Base-by-base conservation (phyloP, 2,329 filamentous ascomycete genomes). In the Thielaviopsis euricoi region DNA sequence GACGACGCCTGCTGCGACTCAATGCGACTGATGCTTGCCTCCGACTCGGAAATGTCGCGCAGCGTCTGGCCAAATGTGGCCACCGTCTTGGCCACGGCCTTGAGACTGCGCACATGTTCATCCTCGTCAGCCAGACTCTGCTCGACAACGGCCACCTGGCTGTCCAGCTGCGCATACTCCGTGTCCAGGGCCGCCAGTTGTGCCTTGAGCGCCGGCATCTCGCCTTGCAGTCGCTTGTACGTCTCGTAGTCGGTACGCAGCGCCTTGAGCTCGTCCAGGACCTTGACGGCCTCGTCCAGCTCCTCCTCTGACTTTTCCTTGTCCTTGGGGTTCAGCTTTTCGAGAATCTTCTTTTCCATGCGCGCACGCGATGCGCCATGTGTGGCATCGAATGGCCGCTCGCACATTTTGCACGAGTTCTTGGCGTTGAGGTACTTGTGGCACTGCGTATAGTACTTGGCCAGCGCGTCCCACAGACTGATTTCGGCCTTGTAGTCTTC, bases 321-420 rank as follows among this genome's bases (percentile, higher is more conserved):
- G 49, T 81, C 77, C 58, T 81, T 78, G 37, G 81, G 81, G 50
- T 80, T 75, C 22, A 82, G 74, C 52, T 79, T 76, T 57, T 80
- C 77, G 59, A 85, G 77, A 37, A 96, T 76, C 65, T 82, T 85
- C 48, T 79, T 76, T 54, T 82, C 72, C 61, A 95, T 76, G 56
- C 74, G 79, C n/a, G 76, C 82, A 62, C 78, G 64, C 56, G 68
- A 82, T 64, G 78, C 80, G 33, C 71, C 76, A 63, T 74, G 73
- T 65, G 76, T 72, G 65, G 81, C 80, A 69, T 74, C 72, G 67
- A 95, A 89, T 3, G 75, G 69, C 56, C 89, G 80, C 50, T 80
- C 77, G 66, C 91, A 97, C 22, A 93, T 80, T 37, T 81, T 78
- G 67, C 91, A 97, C 51, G 78, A 79, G 63, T 88, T 86, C 57